These are phyloP conservation scores for Actinomortierella wolfii DNA, from an alignment of 371 early-diverging fungal species.

Conservation along the genomic window DNA sequence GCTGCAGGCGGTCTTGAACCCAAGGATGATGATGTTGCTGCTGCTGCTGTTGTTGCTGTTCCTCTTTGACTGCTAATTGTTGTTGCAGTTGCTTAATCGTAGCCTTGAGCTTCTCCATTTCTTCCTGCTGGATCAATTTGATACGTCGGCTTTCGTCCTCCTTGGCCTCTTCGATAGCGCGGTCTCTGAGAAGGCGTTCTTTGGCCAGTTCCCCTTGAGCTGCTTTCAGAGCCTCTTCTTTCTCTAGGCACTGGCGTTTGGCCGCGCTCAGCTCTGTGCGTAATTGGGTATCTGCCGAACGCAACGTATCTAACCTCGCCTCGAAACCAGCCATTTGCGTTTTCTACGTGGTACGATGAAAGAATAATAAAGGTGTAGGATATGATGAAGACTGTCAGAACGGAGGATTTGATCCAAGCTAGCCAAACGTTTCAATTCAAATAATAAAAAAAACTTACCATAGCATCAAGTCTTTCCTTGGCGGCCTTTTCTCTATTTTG, in stretches of 20 bases:
- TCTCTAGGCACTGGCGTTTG: conserved; percentile 17
- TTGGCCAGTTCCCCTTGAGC: conserved; percentile 39
- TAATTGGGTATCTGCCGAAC: conserved; percentile 33
- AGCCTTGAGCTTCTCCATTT: conserved; percentile 34
- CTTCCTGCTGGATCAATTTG: conserved; percentile 51
- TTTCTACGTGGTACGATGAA: conserved; percentile 11
- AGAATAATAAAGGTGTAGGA: not conserved
- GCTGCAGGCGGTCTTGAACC: no score
- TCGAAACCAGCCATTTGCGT: conserved; percentile 20
- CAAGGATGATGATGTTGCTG: not conserved
- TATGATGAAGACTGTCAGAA: no score
- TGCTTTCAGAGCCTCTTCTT: conserved; percentile 26
- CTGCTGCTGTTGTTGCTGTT: not conserved
- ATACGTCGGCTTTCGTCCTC: conserved; percentile 48
- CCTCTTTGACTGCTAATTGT: conserved; percentile 10
- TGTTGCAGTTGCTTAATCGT: conserved; percentile 28
- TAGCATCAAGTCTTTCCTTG: conserved; percentile 22
- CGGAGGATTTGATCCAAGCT: no score
- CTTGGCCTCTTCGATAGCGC: conserved; percentile 43
- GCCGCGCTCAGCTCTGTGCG: conserved; percentile 22
- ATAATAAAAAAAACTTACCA: conserved; percentile 11
- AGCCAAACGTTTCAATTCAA: no score
- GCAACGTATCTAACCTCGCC: conserved; percentile 28
- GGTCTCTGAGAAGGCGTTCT: conserved; percentile 31
- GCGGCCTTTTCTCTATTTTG: conserved; percentile 28